Conservation (phyloP, 208 protist species). For the Entamoeba moshkovskii region DNA sequence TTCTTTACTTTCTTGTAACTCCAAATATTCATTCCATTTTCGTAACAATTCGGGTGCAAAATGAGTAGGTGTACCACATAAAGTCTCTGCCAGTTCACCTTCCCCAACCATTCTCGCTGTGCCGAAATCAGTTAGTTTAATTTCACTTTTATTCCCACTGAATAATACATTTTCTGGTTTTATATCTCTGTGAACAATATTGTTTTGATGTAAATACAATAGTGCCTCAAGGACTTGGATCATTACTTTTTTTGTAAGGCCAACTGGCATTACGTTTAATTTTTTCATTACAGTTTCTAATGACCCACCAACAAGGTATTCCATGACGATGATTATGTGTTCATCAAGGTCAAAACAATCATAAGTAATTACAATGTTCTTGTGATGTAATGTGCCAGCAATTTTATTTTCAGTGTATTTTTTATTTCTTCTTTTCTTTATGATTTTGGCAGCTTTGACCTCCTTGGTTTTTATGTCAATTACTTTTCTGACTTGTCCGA, state of each 20-base stretch:
- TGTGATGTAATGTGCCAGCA: background rate
- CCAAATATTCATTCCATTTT: constrained; percentile 4
- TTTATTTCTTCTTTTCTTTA: background rate
- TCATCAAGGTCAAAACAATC: background rate
- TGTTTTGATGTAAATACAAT: background rate
- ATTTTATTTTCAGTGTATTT: background rate
- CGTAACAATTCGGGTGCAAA: constrained; percentile 35
- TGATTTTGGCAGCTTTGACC: background rate
- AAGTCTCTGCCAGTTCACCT: background rate
- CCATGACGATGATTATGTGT: background rate
- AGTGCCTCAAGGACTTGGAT: background rate
- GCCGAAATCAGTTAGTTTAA: background rate
- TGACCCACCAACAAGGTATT: background rate
- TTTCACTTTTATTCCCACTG: background rate
- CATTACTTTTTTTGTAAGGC: background rate
- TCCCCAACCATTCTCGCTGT: background rate
- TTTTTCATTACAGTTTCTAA: background rate
- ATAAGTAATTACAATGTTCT: background rate
- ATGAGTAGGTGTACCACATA: constrained; percentile 35
- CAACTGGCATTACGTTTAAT: background rate
- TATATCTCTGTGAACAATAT: background rate
- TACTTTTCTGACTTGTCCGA: background rate
- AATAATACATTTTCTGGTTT: background rate
- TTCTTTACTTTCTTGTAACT: background rate
- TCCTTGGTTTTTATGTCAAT: background rate